A percentile compares a stretch with the other conserved stretches of the same genome.
Conservation (phyloP, 208 protist genomes). For the Crithidia fasciculata region DNA sequence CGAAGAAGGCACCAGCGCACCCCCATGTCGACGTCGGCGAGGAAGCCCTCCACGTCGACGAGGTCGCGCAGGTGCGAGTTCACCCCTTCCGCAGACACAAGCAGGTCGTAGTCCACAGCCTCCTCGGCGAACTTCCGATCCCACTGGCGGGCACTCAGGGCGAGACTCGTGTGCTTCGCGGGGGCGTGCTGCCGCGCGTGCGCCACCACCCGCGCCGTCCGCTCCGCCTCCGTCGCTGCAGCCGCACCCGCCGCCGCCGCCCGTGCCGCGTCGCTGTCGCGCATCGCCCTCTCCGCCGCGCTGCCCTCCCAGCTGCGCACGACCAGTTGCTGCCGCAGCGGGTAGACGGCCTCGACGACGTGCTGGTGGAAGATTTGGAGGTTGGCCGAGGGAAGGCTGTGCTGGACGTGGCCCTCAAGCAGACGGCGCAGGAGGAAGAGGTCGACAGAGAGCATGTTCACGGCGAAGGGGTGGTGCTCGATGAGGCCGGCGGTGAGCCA, state of each 20-base stretch:
- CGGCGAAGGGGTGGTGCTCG: conserved; percentile 86
- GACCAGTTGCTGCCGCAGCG: conserved; percentile 75
- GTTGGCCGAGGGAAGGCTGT: conserved; percentile 54
- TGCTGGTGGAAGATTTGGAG: conserved; percentile 83
- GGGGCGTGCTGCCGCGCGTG: conserved; percentile 15
- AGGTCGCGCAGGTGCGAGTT: conserved; percentile 82
- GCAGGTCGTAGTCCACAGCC: conserved; percentile 84
- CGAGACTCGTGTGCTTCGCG: conserved; percentile 68
- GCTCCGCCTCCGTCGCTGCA: neutral
- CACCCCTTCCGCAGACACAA: conserved; percentile 82
- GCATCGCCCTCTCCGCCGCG: conserved; percentile 21
- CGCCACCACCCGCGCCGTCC: conserved; percentile 17
- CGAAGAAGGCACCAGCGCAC: conserved; percentile 81
- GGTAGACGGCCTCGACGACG: conserved; percentile 81
- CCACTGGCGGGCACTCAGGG: conserved; percentile 76
- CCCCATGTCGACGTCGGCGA: conserved; percentile 74
- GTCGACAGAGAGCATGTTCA: conserved; percentile 85
- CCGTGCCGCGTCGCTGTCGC: neutral
- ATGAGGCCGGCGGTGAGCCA: conserved; percentile 79
- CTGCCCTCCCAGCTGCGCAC: conserved; percentile 63
- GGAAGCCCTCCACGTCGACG: conserved; percentile 87
- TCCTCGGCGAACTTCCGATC: conserved; percentile 67
- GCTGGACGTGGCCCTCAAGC: conserved; percentile 62
- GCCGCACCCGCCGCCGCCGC: neutral
- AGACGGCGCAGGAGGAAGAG: conserved; percentile 59